Evolutionary conservation across 23 red algal species (phyloP).

Genomic region (Agarophyton chilense): DNA sequence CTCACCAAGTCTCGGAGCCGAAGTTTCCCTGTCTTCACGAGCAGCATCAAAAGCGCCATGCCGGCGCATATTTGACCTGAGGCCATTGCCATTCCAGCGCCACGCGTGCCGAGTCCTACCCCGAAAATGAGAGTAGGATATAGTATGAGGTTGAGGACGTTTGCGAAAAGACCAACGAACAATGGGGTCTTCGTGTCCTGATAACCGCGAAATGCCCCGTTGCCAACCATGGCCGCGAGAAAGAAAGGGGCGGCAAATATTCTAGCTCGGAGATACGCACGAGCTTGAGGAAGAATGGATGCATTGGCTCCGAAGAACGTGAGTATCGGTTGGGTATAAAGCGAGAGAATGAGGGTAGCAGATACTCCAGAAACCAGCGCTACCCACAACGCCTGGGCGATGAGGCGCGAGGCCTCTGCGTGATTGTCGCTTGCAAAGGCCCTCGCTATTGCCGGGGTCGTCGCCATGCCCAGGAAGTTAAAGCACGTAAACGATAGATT

Average conservation of each 20-base stretch:
- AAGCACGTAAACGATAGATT: conserved; percentile 93
- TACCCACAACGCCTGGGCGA: conserved; percentile 89
- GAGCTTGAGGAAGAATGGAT: conserved; percentile 79
- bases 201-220: conserved; percentile 93
- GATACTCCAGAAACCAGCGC: conserved; percentile 74
- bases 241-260: conserved; percentile 86
- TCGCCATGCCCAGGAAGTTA: conserved; percentile 91
- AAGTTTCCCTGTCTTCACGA: conserved; percentile 65
- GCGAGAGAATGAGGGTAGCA: conserved; percentile 54
- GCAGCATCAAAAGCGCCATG: conserved; percentile 61
- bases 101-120: conserved; percentile 71
- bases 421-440: conserved; percentile 52
- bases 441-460: conserved; percentile 76
- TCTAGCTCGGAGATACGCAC: conserved; percentile 78
- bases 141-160: conserved; percentile 85
- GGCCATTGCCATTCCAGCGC: conserved; percentile 91
- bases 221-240: conserved; percentile 83
- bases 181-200: conserved; percentile 94
- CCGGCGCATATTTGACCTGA: conserved; percentile 70
- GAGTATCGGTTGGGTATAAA: conserved; percentile 66
- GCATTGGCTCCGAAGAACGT: conserved; percentile 84
- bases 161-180: conserved; percentile 72
- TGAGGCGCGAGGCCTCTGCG: conserved; percentile 66
- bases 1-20: conserved; percentile 51
- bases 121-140: conserved; percentile 94